Percentiles rank a stretch among this genome's conserved stretches.
Evolutionary conservation across 352 stramenopile species (phyloP).

Genomic region (Pythium brassicae): DNA sequence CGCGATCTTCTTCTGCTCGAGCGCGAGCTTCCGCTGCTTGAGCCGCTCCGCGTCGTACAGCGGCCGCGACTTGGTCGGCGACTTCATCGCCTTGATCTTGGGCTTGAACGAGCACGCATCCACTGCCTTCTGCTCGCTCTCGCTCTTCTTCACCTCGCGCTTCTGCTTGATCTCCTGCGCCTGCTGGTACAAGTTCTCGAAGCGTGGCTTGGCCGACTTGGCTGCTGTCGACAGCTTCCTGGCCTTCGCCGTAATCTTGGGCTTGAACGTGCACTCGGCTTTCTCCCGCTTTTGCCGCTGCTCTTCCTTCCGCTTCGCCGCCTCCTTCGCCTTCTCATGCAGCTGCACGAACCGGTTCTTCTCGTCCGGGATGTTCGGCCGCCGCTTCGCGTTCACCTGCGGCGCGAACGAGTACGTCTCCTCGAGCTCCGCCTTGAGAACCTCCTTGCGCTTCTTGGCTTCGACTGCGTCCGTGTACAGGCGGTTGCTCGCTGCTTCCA

Average conservation of each 20-base stretch:
- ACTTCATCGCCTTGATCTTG: conserved; percentile 66
- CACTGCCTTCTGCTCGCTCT: conserved; percentile 44
- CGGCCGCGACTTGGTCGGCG: conserved; percentile 40
- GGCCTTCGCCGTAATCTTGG: conserved; percentile 59
- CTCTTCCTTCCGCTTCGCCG: conserved; percentile 47
- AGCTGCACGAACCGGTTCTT: conserved; percentile 36
- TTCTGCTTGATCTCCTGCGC: conserved; percentile 64
- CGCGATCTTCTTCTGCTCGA: conserved; percentile 72
- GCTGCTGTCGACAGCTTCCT: conserved; percentile 40
- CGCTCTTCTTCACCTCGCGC: conserved; percentile 60
- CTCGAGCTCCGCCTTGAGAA: conserved; percentile 39
- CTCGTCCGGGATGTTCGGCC: conserved; percentile 26
- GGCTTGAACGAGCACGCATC: conserved; percentile 77
- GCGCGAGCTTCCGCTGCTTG: conserved; percentile 61
- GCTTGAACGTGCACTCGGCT: conserved; percentile 58
- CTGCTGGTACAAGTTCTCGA: conserved; percentile 76
- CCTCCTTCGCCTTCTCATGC: conserved; percentile 54
- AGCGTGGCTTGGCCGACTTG: conserved; percentile 32
- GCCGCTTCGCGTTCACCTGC: conserved; percentile 53
- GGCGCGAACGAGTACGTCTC: conserved; percentile 56
- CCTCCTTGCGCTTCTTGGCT: conserved; percentile 50
- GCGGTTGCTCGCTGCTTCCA: conserved; percentile 48
- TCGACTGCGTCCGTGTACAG: conserved; percentile 64
- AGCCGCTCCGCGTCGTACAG: conserved; percentile 71
- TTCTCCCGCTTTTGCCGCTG: conserved; percentile 48